Evolutionary conservation across 306 rosid species (phyloP).

Genomic region (apple (Malus domestica)): ASM211411v1 NC_041793.1:35622501-35623000

Average conservation of each 20-base stretch:
- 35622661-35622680: neutral
- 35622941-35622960: neutral
- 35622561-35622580: neutral
- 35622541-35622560: neutral
- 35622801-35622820: neutral
- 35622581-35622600: neutral
- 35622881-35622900: neutral
- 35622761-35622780: neutral
- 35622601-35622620: neutral
- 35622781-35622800: neutral
- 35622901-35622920: neutral
- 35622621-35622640: neutral
- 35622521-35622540: neutral
- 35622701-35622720: neutral
- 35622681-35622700: neutral
- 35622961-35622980: neutral
- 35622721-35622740: neutral
- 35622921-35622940: neutral
- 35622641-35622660: neutral
- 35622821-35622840: neutral
- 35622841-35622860: neutral
- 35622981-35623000: neutral
- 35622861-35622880: neutral
- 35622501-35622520: neutral
- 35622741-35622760: neutral